Conservation (phyloP, 148 eudicot species). For the Diospyros lotus region DNA sequence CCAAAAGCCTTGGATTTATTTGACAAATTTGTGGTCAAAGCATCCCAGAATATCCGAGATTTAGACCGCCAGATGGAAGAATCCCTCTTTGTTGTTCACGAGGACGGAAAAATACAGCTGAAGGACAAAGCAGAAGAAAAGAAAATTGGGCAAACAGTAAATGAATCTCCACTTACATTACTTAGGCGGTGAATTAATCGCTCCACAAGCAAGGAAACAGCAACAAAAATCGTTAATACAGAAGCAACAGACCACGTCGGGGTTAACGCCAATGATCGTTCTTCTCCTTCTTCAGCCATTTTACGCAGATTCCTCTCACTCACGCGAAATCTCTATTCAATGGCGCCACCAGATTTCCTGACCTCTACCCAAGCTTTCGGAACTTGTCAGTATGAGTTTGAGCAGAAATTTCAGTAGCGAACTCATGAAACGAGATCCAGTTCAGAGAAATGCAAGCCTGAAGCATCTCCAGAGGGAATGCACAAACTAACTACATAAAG, state of each 20-base stretch:
- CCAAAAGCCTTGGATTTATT: neutral
- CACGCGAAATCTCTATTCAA: neutral
- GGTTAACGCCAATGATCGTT: slow-evolving; percentile 84
- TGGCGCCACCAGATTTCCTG: neutral
- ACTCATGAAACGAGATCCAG: neutral
- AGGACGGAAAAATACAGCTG: neutral
- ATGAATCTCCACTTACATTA: slow-evolving; percentile 44
- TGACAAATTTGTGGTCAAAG: neutral
- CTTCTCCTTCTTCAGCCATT: slow-evolving; percentile 47
- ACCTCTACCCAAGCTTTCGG: neutral
- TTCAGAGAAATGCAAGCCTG: too few relatives aligned
- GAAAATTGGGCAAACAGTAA: neutral
- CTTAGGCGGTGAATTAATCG: slow-evolving; percentile 74
- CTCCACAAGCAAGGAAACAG: slow-evolving; percentile 84
- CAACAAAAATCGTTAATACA: slow-evolving; percentile 83
- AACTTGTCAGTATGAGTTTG: neutral
- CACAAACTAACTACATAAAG: too few relatives aligned
- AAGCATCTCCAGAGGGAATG: too few relatives aligned
- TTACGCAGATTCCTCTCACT: neutral
- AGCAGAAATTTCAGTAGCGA: neutral
- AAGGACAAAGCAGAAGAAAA: neutral
- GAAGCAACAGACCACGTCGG: slow-evolving; percentile 99
- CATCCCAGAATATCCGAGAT: neutral
- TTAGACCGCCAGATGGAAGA: slow-evolving; percentile 1
- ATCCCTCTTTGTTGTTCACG: neutral